Evolutionary conservation across 2,329 filamentous ascomycete genomes (phyloP).

Genomic region (Colletotrichum lini): DNA sequence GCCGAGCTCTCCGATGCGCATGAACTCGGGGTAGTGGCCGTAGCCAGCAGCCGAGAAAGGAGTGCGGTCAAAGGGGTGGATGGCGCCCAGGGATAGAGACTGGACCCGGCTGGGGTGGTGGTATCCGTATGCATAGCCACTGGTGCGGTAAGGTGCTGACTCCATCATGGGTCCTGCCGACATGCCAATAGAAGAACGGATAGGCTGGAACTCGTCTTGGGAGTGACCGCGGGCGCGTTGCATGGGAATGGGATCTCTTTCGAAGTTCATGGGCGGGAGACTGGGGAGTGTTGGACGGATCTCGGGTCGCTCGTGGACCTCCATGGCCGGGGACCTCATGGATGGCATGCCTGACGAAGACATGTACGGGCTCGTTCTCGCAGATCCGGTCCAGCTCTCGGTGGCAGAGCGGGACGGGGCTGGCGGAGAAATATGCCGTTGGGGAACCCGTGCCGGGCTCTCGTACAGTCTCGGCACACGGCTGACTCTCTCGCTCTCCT

Average conservation of each 20-base stretch:
- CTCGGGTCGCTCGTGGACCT: slow-evolving; percentile 54
- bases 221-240: slow-evolving; percentile 51
- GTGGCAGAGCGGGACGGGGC: slow-evolving; percentile 46
- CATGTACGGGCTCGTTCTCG: slow-evolving; percentile 54
- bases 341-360: slow-evolving; percentile 49
- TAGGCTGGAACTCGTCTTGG: slow-evolving; percentile 54
- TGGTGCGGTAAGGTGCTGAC: slow-evolving; percentile 51
- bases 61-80: slow-evolving; percentile 59
- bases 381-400: slow-evolving; percentile 55
- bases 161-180: slow-evolving; percentile 51
- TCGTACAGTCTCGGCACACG: slow-evolving; percentile 64
- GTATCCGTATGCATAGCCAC: slow-evolving; percentile 56
- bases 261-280: slow-evolving; percentile 57
- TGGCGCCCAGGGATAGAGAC: slow-evolving; percentile 61
- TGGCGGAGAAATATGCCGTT: slow-evolving; percentile 55
- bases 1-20: slow-evolving; percentile 58
- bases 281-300: slow-evolving; percentile 57
- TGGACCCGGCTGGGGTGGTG: slow-evolving; percentile 62
- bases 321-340: slow-evolving; percentile 50
- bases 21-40: slow-evolving; percentile 59
- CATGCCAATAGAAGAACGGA: slow-evolving; percentile 49
- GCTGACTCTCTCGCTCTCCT: slow-evolving; percentile 56
- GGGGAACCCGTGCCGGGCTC: slow-evolving; percentile 51
- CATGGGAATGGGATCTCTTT: slow-evolving; percentile 52
- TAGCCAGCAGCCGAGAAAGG: slow-evolving; percentile 61